Base-by-base conservation (phyloP, 2,329 filamentous ascomycete species). In the Dactylellina drechsleri region DNA sequence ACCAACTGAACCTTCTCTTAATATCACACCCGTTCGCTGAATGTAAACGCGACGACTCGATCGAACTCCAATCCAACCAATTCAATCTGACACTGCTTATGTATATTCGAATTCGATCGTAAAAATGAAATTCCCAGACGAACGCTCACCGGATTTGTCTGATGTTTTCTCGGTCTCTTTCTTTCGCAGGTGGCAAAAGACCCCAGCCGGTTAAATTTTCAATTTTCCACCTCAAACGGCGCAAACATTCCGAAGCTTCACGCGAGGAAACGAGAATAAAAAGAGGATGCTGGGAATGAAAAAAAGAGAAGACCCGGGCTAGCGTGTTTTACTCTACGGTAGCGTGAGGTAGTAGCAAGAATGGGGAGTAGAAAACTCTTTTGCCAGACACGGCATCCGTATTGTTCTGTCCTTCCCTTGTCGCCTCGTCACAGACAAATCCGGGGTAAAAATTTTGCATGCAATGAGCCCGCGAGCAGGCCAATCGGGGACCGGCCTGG, bases 401-500 rank as follows among this genome's bases (percentile, higher is more conserved):
- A n/a, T n/a, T 53, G n/a, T 7, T 4, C 3, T 28, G 26, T 28
- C 26, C 26, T 28, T 15, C 12, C 12, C 13, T 45, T 13, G 41
- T 45, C 41, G 23, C 50, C 10, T 54, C 50, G 28, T 54, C 40
- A 20, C 28, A 16, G n/a, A 28, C 26, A 58, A 58, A 60, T 60
- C 57, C 41, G 57, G 57, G 57, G 57, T 60, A 60, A 60, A 57
- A 40, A 40, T 26, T 31, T 28, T 13, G 50, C 50, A 28, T 12
- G 50, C 2, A 28, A 54, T 12, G 26, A 54, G 12, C 18, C 15
- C 18, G n/a, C 47, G 47, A 54, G 18, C n/a, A 54, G 50, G 31
- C 18, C 20, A 18, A 50, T 16, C 41, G 3, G 4, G 3, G 47
- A 4, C 47, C 5, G 18, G 2, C n/a, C 47, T 23, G 4, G 47